A percentile compares a stretch with the other conserved stretches of the same genome.
phyloP scores from a whole-genome alignment of 331 rosid species.

The Malus hybrid region DNA sequence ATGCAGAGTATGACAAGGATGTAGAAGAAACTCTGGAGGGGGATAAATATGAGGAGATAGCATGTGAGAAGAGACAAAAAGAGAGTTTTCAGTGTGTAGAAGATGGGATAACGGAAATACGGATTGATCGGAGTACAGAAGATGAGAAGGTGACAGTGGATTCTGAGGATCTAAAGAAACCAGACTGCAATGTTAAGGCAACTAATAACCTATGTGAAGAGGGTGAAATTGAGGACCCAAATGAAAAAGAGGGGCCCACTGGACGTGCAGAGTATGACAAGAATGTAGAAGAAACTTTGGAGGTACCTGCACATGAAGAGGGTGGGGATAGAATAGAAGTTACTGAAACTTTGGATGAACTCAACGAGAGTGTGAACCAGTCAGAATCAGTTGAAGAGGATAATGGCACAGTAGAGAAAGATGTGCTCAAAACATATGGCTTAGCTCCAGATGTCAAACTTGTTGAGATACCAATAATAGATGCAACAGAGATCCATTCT shows the following conservation, averaged over 20 bases:
- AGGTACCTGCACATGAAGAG: conserved; percentile 29
- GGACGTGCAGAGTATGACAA: conserved; percentile 12
- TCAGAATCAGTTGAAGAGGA: conserved; percentile 24
- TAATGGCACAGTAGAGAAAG: conserved; percentile 24
- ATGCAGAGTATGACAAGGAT: conserved; percentile 22
- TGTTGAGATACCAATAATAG: conserved; percentile 23
- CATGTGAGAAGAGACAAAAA: conserved; percentile 23
- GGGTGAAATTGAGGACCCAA: conserved; percentile 30
- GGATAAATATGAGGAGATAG: conserved; percentile 4
- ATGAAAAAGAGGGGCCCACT: conserved; percentile 16
- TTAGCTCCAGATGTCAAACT: conserved; percentile 25
- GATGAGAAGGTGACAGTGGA: conserved; percentile 14
- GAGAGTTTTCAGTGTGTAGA: conserved; percentile 17
- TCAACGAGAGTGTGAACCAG: conserved; percentile 23
- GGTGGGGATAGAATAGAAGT: conserved; percentile 7
- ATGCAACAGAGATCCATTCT: conserved; percentile 15
- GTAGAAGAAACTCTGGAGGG: conserved; percentile 26
- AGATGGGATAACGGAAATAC: neutral
- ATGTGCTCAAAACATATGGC: conserved; percentile 28
- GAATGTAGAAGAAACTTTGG: conserved; percentile 17
- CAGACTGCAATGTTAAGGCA: conserved; percentile 20
- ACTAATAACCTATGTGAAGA: conserved; percentile 23
- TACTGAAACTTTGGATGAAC: conserved; percentile 26
- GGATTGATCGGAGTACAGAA: conserved; percentile 20
- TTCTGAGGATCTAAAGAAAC: conserved; percentile 26